Evolutionary conservation across 140 eudicot species (phyloP).

Genomic region (Stevia rebaudiana): DNA sequence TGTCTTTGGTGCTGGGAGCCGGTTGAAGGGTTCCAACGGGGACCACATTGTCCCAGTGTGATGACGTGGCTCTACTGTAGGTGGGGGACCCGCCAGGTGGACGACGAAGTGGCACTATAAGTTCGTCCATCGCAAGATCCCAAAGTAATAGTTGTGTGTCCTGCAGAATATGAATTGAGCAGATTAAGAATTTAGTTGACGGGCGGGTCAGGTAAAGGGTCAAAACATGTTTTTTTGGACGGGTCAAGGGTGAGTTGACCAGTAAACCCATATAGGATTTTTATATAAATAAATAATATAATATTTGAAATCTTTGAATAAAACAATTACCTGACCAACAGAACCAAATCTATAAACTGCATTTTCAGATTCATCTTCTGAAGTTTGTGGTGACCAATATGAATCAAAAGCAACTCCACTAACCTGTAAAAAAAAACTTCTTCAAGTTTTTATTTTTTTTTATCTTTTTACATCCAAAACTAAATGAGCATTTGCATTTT

Average conservation of each 20-base stretch:
- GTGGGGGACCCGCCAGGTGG: conserved; percentile 89
- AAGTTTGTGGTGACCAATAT: conserved; percentile 68
- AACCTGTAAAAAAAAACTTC: conserved; percentile 49
- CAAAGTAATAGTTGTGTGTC: conserved; percentile 79
- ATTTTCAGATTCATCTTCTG: conserved; percentile 68
- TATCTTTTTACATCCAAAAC: not conserved
- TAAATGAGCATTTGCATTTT: conserved; percentile 3
- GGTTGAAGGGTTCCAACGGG: conserved; percentile 75
- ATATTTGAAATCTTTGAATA: not conserved
- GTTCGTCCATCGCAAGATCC: conserved; percentile 90
- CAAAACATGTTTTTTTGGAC: not conserved
- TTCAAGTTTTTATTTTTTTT: not conserved
- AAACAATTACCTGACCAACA: conserved; percentile 68
- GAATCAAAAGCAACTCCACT: conserved; percentile 95
- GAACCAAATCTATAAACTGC: conserved; percentile 83
- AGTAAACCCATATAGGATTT: not conserved
- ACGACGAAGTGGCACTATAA: conserved; percentile 80
- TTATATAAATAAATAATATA: not conserved
- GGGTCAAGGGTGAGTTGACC: not conserved
- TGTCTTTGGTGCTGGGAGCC: conserved; percentile 76
- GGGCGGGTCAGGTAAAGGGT: not conserved
- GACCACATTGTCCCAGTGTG: conserved; percentile 63
- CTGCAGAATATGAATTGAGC: conserved; percentile 23
- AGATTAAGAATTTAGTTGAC: not conserved
- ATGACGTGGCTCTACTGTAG: conserved; percentile 62